These are phyloP conservation scores for Galeopsis tetrahit DNA, from an alignment of 257 asterid species.

Conservation along the genomic window DNA sequence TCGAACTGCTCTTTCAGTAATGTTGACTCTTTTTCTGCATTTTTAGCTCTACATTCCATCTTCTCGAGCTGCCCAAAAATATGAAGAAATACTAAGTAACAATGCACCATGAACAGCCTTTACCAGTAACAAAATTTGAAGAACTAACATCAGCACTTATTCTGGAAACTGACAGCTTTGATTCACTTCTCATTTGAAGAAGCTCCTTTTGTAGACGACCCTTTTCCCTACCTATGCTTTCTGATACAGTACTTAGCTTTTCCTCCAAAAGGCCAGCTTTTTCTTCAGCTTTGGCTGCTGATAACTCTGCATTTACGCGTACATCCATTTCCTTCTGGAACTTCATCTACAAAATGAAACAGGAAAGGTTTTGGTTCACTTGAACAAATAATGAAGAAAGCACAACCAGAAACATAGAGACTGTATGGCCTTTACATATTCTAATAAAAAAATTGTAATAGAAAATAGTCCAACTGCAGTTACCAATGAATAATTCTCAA, in stretches of 20 bases:
- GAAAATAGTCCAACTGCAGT: constrained; percentile 12
- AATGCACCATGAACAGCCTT: constrained; percentile 28
- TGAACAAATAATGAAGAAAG: constrained; percentile 16
- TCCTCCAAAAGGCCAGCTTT: constrained; percentile 70
- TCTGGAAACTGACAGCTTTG: constrained; percentile 74
- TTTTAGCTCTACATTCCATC: constrained; percentile 81
- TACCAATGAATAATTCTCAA: constrained; percentile 13
- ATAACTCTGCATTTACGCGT: constrained; percentile 76
- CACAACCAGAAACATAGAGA: constrained; percentile 19
- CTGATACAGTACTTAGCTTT: constrained; percentile 62
- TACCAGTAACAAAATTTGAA: constrained; percentile 20
- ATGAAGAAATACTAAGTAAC: constrained; percentile 27
- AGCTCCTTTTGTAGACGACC: constrained; percentile 76
- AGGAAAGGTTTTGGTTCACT: constrained; percentile 28
- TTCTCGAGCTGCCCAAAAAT: constrained; percentile 70
- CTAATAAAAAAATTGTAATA: constrained; percentile 12
- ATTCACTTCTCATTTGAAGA: constrained; percentile 77
- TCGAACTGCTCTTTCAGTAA: constrained; percentile 69
- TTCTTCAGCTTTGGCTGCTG: constrained; percentile 81
- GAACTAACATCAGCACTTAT: constrained; percentile 78
- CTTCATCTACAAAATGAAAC: constrained; percentile 58
- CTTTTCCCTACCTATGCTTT: constrained; percentile 74
- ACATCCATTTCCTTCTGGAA: constrained; percentile 71
- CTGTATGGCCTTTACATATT: constrained; percentile 7
- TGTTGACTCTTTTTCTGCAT: constrained; percentile 81